Base-by-base conservation (phyloP, 2,329 filamentous ascomycete genomes). In the Beauveria asiatica region DNA sequence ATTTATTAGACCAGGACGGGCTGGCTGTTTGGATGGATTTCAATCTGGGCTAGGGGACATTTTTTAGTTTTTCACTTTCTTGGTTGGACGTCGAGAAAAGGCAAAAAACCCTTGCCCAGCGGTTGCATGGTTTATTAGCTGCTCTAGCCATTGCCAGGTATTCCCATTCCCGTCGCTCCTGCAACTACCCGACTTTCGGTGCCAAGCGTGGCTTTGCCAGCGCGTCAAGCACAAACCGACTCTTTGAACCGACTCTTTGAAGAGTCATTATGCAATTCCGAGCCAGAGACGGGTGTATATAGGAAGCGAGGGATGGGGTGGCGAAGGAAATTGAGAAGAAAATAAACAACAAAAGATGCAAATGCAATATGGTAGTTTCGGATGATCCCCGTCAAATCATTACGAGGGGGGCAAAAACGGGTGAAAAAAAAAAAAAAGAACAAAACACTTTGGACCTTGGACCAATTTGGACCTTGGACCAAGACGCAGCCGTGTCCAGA, bases 301-400 rank as follows among this genome's bases (percentile, higher is more conserved):
- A 33, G 30, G 10, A 39, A 48, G 54, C 44, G 54, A 41, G 41
- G 33, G n/a, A 23, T 41, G 51, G 30, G 30, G 30, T 33, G 33
- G 37, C 25, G 25, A n/a, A 45, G 27, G 10, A 45, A 21, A 7
- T 21, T 27, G 30, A 33, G 2, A 33, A 33, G 30, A 25, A 37
- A 23, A 3, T 19, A 48, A 27, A 30, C 44, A 30, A 41, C 42
- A 23, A 41, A 27, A 41, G 30, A 33, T 5, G 30, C 8, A n/a
- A 42, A 30, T 45, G 45, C 33, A 33, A 25, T 49, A 33, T 10
- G 30, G 30, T 27, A 11, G 44, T 57, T 57, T 50, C 42, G 48
- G 27, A 53, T 52, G 27, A 57, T 42, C 23, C 55, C 55, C 33
- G 45, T 49, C 33, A 17, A 57, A 50, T 44, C 56, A 51, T 58